Evolutionary conservation across 2,329 filamentous ascomycete species (phyloP).

Genomic region (Beauveria bassiana): DNA sequence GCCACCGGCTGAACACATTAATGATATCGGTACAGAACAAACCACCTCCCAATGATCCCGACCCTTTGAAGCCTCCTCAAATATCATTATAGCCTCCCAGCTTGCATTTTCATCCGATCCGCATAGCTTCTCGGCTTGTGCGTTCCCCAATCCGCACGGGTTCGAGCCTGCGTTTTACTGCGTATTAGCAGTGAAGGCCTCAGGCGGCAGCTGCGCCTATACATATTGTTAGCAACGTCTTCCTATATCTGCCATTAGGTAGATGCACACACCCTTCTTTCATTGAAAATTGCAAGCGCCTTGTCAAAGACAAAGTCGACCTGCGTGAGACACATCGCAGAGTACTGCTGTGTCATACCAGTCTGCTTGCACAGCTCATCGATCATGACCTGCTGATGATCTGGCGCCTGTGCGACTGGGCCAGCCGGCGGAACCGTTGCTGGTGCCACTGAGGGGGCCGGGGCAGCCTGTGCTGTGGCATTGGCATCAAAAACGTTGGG

Average conservation of each 20-base stretch:
- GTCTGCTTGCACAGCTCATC: slow-evolving; percentile 69
- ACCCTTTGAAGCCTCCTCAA: background rate
- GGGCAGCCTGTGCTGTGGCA: slow-evolving; percentile 18
- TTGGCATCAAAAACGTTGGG: slow-evolving; percentile 33
- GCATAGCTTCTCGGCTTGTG: background rate
- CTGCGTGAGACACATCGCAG: slow-evolving; percentile 71
- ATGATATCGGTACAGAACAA: background rate
- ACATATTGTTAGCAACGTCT: slow-evolving; percentile 12
- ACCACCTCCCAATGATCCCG: background rate
- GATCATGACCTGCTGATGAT: slow-evolving; percentile 60
- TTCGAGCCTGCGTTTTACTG: slow-evolving; percentile 6
- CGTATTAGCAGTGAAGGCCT: slow-evolving; percentile 33
- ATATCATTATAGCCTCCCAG: background rate
- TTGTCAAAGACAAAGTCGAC: slow-evolving; percentile 73
- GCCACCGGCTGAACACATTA: slow-evolving; percentile 5
- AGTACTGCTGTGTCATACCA: slow-evolving; percentile 71
- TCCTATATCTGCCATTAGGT: background rate
- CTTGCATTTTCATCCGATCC: background rate
- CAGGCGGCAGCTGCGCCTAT: slow-evolving; percentile 38
- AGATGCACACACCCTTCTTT: slow-evolving; percentile 56
- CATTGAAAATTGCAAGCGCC: slow-evolving; percentile 67
- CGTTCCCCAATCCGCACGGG: too few relatives aligned
- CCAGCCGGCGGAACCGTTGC: slow-evolving; percentile 12
- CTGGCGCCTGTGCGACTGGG: slow-evolving; percentile 23
- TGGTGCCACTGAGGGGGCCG: slow-evolving; percentile 13